Percentiles rank a stretch among this genome's conserved stretches.
These are phyloP conservation scores for Cercospora janseana DNA, from an alignment of 2,329 filamentous ascomycete species.

Conservation along the genomic window DNA sequence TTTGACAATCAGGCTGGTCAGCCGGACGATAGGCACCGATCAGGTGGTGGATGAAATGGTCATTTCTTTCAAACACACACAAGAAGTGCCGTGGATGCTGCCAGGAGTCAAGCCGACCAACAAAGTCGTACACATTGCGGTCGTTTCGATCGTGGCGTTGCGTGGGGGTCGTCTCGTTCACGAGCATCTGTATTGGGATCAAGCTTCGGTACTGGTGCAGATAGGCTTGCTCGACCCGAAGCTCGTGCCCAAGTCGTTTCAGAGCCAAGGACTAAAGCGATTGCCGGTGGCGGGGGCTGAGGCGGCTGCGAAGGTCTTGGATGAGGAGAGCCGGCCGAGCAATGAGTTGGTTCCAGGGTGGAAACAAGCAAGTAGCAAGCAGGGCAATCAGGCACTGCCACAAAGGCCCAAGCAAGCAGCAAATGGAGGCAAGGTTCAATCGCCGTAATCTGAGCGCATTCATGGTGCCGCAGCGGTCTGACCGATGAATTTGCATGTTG, in stretches of 20 bases:
- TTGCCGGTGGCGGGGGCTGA: conserved; percentile 44
- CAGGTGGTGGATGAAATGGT: conserved; percentile 60
- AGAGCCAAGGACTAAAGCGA: conserved; percentile 43
- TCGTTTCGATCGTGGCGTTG: conserved; percentile 57
- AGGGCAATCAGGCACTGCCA: conserved; percentile 19
- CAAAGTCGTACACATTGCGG: conserved; percentile 54
- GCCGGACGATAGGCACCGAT: conserved; percentile 56
- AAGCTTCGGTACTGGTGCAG: conserved; percentile 58
- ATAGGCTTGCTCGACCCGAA: conserved; percentile 56
- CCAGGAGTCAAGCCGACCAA: conserved; percentile 57
- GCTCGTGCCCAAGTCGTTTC: conserved; percentile 47
- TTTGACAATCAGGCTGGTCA: conserved; percentile 54
- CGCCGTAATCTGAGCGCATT: conserved; percentile 3
- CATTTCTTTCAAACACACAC: conserved; percentile 55
- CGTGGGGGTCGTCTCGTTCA: conserved; percentile 54
- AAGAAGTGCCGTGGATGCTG: conserved; percentile 58
- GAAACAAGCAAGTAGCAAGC: conserved; percentile 21
- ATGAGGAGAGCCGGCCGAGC: conserved; percentile 42
- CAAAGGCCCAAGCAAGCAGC: conserved; percentile 28
- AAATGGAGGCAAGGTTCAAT: conserved; percentile 16
- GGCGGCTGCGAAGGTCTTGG: conserved; percentile 44
- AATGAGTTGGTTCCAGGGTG: conserved; percentile 42
- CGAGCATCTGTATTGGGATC: conserved; percentile 61
- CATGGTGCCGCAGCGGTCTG: conserved; percentile 40
- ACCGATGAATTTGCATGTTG: conserved; percentile 70